phyloP scores from a whole-genome alignment of 2,329 filamentous ascomycete species.

The Diaporthe destruens region DNA sequence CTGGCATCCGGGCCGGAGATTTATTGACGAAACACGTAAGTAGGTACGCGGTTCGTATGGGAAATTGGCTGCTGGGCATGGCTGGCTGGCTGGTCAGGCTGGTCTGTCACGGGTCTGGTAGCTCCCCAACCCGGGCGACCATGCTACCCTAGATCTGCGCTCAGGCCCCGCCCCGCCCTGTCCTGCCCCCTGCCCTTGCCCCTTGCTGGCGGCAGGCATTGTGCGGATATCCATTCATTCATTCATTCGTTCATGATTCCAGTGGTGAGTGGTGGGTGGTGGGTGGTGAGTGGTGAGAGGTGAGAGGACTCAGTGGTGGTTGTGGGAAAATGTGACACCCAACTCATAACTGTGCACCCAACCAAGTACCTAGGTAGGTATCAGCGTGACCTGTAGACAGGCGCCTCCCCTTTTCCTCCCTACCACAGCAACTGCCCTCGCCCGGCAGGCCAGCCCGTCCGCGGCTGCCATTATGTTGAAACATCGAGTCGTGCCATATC shows the following conservation, averaged over 20 bases:
- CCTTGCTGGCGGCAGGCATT: slow-evolving; percentile 8
- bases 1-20: slow-evolving; percentile 15
- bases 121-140: slow-evolving; percentile 11
- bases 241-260: too few relatives aligned
- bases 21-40: slow-evolving; percentile 27
- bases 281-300: too few relatives aligned
- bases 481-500: slow-evolving; percentile 4
- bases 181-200: neutral
- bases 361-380: too few relatives aligned
- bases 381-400: too few relatives aligned
- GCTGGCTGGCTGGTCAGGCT: neutral
- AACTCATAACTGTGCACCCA: too few relatives aligned
- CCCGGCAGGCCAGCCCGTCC: too few relatives aligned
- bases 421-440: too few relatives aligned
- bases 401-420: too few relatives aligned
- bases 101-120: slow-evolving; percentile 11
- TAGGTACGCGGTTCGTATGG: too few relatives aligned
- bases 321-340: too few relatives aligned
- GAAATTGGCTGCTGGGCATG: slow-evolving; percentile 18
- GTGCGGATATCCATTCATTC: neutral
- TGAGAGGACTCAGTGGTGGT: too few relatives aligned
- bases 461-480: neutral
- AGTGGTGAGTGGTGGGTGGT: too few relatives aligned
- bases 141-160: slow-evolving; percentile 30
- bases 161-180: neutral